Base-by-base conservation (phyloP, 371 early-diverging fungal species). In the Syncephalastrum sp. region DNA sequence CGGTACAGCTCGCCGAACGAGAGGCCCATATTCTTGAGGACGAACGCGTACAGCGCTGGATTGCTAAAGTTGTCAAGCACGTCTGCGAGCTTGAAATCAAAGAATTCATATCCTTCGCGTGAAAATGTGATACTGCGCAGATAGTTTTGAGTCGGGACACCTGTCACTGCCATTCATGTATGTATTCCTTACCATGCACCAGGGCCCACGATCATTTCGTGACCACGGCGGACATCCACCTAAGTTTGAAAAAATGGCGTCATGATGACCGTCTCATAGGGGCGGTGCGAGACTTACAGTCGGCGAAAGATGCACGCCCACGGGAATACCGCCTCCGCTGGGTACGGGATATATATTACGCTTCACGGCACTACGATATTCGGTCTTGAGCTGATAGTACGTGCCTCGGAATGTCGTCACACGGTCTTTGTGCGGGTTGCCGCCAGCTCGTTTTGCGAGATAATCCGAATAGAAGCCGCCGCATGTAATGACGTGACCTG, bases 311-410 rank as follows among this genome's bases (percentile, higher is more conserved):
- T 78, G 78, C 17, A 72, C 71, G 50, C 78, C 78, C 1, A 78
- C 78, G 16, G 78, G 75, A 43, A 78, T 78, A 42, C 78, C 78
- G 12, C 75, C 74, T 48, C 72, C 70, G 10, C 70, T 77, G 15
- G 78, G 78, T 3, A 77, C 71, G 38, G 78, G 78, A 45, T 78
- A 78, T 52, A 78, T 69, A 52, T 78, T 78, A 59, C 70, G 72
- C 27, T 65, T 61, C 21, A 75, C 75, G 19, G 72, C 56, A 19
- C 59, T 67, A 38, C 69, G 68, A 42, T 72, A 67, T 52, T 75
- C 69, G 8, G 72, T 62, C 46, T 77, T 77, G 4, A 77, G 41
- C 50, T 78, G 78, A 54, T 78, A 78, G 21, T 78, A 78, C 3
- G 68, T 72, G 17, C 78, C 78, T 46, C 78, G 57, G 59, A 78